These are phyloP conservation scores for Epipyxis sp. DNA, from an alignment of 108 stramenopile genomes.

Conservation along the genomic window DNA sequence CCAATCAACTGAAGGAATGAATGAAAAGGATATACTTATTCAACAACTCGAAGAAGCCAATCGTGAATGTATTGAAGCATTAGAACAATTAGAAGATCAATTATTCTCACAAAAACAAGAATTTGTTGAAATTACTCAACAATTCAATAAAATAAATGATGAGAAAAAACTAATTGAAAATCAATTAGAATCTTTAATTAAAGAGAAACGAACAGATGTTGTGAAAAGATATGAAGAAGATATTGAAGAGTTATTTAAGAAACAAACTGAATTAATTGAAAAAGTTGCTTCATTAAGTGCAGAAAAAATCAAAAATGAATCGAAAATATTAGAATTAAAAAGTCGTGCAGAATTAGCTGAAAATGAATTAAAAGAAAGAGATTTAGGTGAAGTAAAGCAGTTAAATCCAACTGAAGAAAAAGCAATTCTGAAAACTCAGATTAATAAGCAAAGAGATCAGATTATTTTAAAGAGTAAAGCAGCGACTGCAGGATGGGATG, in stretches of 20 bases:
- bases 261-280: slow-evolving; percentile 16
- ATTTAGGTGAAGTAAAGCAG: neutral
- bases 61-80: neutral
- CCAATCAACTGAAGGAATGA: too few relatives aligned
- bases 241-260: neutral
- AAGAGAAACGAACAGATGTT: slow-evolving; percentile 28
- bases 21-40: too few relatives aligned
- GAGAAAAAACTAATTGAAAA: neutral
- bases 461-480: slow-evolving; percentile 35
- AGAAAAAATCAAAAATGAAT: neutral
- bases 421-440: neutral
- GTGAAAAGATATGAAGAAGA: slow-evolving; percentile 18
- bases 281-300: neutral
- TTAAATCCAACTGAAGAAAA: slow-evolving; percentile 9
- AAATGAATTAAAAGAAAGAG: slow-evolving; percentile 5
- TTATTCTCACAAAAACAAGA: neutral
- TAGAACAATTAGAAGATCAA: slow-evolving; percentile 14
- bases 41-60: too few relatives aligned
- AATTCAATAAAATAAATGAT: neutral
- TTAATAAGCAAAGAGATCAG: slow-evolving; percentile 17
- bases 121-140: neutral
- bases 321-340: neutral
- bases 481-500: slow-evolving; percentile 49
- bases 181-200: neutral
- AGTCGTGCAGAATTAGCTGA: slow-evolving; percentile 22